phyloP scores from a whole-genome alignment of 2,329 filamentous ascomycete species.

The Aureobasidium sp. region DNA sequence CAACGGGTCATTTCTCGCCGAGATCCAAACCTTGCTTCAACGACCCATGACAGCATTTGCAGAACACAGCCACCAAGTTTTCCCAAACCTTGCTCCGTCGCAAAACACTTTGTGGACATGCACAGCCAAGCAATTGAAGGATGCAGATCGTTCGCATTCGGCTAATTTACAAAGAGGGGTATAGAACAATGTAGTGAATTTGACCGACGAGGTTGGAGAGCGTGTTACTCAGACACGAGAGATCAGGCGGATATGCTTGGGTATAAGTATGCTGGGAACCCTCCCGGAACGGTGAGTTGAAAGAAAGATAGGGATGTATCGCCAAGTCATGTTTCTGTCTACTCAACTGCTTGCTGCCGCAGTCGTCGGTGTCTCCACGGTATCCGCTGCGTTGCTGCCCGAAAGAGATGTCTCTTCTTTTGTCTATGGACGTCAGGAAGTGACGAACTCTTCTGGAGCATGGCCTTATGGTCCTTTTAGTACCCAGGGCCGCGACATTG shows the following conservation, averaged over 20 bases:
- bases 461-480: conserved; percentile 21
- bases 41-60: not conserved
- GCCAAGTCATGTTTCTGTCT: not conserved
- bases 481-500: conserved; percentile 25
- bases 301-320: not conserved
- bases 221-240: not conserved
- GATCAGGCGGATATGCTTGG: not conserved
- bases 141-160: conserved; percentile 4
- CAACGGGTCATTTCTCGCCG: not conserved
- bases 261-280: not conserved
- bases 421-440: not conserved
- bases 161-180: conserved; percentile 12
- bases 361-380: not conserved
- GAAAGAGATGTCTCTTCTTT: conserved; percentile 1
- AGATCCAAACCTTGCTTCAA: not conserved
- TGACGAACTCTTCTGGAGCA: not conserved
- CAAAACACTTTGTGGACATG: not conserved
- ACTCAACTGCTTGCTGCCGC: not conserved
- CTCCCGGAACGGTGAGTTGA: not conserved
- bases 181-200: not conserved
- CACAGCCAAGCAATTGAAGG: not conserved
- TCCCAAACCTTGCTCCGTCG: not conserved
- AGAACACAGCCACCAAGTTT: not conserved
- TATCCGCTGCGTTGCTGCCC: not conserved
- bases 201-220: not conserved